These are phyloP conservation scores for Pochonia chlamydosporia DNA, from an alignment of 2,329 filamentous ascomycete genomes.

Conservation along the genomic window DNA sequence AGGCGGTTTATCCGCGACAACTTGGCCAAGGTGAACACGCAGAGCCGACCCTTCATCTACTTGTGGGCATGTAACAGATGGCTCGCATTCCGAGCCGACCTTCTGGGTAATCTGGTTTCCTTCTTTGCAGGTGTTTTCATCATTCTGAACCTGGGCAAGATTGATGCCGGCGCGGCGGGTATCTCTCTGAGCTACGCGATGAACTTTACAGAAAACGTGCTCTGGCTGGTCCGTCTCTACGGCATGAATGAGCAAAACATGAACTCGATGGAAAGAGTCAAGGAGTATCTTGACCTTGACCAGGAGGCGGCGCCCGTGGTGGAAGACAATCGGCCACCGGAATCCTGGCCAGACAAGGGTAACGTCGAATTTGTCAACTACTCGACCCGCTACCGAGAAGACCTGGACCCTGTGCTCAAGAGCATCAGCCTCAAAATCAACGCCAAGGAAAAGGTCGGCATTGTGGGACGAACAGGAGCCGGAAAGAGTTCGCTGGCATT, in stretches of 20 bases:
- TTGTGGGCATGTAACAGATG: slow-evolving; percentile 96
- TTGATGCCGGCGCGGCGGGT: slow-evolving; percentile 88
- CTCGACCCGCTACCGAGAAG: slow-evolving; percentile 80
- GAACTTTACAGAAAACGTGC: slow-evolving; percentile 91
- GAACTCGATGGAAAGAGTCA: slow-evolving; percentile 97
- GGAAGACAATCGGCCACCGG: slow-evolving; percentile 68
- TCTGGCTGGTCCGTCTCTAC: slow-evolving; percentile 94
- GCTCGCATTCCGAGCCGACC: slow-evolving; percentile 87
- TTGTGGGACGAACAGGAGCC: slow-evolving; percentile 90
- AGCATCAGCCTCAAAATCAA: slow-evolving; percentile 81
- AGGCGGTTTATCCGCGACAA: slow-evolving; percentile 92
- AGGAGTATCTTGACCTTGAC: slow-evolving; percentile 94
- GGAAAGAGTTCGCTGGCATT: slow-evolving; percentile 94
- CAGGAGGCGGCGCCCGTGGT: slow-evolving; percentile 80
- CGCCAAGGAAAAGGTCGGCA: slow-evolving; percentile 86
- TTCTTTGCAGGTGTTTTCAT: slow-evolving; percentile 94
- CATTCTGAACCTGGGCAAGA: slow-evolving; percentile 71
- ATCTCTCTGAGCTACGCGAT: slow-evolving; percentile 94
- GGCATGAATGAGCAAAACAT: slow-evolving; percentile 97
- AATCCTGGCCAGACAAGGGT: slow-evolving; percentile 80
- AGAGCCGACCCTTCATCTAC: slow-evolving; percentile 91
- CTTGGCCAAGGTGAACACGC: slow-evolving; percentile 77
- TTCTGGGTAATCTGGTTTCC: slow-evolving; percentile 82
- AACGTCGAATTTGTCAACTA: slow-evolving; percentile 85
- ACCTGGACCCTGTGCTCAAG: slow-evolving; percentile 81